Conservation (phyloP, 2,329 filamentous ascomycete species). For the Emericellopsis atlantica region DNA sequence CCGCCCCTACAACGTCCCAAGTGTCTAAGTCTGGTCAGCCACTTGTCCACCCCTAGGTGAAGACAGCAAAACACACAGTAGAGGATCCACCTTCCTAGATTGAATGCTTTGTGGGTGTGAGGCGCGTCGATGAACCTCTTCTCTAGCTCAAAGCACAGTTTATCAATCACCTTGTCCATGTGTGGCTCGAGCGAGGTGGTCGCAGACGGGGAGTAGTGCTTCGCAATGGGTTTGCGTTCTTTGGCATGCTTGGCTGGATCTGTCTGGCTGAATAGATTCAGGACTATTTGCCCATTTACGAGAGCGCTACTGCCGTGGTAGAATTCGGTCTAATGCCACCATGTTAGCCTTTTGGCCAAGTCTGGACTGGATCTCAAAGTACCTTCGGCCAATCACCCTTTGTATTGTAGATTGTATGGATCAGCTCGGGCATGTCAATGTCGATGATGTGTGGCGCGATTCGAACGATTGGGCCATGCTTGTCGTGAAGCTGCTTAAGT, state of each 20-base stretch:
- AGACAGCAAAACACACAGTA: conserved; percentile 16
- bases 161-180: conserved; percentile 15
- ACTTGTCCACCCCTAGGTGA: not conserved
- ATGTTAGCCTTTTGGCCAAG: not conserved
- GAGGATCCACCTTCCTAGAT: conserved; percentile 26
- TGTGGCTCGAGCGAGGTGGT: conserved; percentile 11
- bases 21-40: conserved; percentile 8
- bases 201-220: conserved; percentile 11
- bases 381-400: conserved; percentile 18
- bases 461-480: conserved; percentile 25
- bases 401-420: conserved; percentile 12
- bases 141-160: conserved; percentile 18
- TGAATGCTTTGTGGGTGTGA: conserved; percentile 12
- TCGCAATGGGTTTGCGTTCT: conserved; percentile 11
- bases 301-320: conserved; percentile 12
- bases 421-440: not conserved
- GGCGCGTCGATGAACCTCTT: conserved; percentile 14
- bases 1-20: conserved; percentile 27
- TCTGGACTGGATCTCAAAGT: not conserved
- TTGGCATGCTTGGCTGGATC: conserved; percentile 9
- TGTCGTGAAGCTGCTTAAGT: conserved; percentile 19
- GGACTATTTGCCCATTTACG: conserved; percentile 11
- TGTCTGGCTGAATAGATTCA: conserved; percentile 12
- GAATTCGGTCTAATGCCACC: conserved; percentile 8
- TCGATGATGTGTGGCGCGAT: conserved; percentile 18